Conservation (phyloP, 352 stramenopile species). For the Phytophthora pinifolia region DNA sequence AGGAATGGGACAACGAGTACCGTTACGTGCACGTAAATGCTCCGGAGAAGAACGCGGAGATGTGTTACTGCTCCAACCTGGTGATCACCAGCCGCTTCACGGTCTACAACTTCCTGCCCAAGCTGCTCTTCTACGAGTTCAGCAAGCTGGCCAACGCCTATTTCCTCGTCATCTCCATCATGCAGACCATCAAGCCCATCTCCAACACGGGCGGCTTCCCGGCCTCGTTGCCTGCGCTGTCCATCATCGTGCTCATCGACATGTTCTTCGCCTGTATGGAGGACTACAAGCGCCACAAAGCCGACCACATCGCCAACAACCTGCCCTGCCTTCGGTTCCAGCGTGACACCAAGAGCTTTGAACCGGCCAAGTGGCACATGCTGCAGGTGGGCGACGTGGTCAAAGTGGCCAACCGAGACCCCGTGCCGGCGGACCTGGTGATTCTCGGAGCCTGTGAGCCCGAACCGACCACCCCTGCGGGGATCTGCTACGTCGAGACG, state of each 20-base stretch:
- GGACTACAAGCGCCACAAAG: constrained; percentile 89
- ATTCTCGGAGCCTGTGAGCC: constrained; percentile 85
- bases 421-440: constrained; percentile 85
- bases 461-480: constrained; percentile 57
- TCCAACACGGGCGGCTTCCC: constrained; percentile 92
- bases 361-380: constrained; percentile 66
- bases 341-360: constrained; percentile 42
- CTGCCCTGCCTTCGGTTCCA: constrained; percentile 58
- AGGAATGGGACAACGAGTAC: constrained; percentile 44
- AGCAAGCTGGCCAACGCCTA: constrained; percentile 93
- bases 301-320: constrained; percentile 87
- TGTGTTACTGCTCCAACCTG: constrained; percentile 71
- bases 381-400: constrained; percentile 90
- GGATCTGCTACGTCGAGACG: constrained; percentile 92
- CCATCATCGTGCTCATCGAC: constrained; percentile 92
- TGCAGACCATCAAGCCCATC: constrained; percentile 91
- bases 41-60: constrained; percentile 49
- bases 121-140: constrained; percentile 91
- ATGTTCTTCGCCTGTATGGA: constrained; percentile 92
- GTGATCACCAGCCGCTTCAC: constrained; percentile 93
- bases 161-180: constrained; percentile 92
- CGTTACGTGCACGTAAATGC: constrained; percentile 78
- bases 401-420: constrained; percentile 87
- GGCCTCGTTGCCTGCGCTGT: constrained; percentile 88
- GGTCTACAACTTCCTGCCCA: constrained; percentile 90